Evolutionary conservation across 805 yeast species (phyloP), one percentile per base, ranked within the genome.

Genomic region (Schwanniomyces vanrijiae): DNA sequence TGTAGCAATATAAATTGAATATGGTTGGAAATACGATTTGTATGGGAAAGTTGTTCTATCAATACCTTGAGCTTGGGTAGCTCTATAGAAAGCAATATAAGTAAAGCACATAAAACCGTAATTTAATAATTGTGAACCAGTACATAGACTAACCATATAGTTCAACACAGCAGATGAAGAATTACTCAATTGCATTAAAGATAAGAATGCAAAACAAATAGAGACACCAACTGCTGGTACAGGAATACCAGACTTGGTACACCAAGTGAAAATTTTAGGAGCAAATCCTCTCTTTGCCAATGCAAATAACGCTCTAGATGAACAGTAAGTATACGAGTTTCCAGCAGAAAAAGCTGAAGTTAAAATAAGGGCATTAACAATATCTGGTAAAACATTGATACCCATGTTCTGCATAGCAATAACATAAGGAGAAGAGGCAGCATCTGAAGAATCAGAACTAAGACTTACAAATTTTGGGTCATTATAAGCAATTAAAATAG

Each of bases 321-420:
- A 84, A 50, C 90, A 83, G 59, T 81, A 88, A 29, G 87, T 80
- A 61, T 83, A 86, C 1, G 92, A 86, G 62, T 88, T 88, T 44
- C 96, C 96, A 2, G 96, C 90, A 29, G 90, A 83, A 54, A 88
- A 84, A 0, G 91, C 86, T 1, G 94, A 79, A 4, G 88, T 74
- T 45, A 90, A 73, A 46, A 90, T 76, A 25, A 88, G 79, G 1
- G 81, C 95, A 65, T 90, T 90, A 47, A 90, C 90, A 50, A 90
- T 76, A 58, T 84, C 80, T 26, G 95, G 95, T 41, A 89, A 71
- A 0, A 78, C 84, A 28, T 71, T 78, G 45, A 90, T 85, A 1
- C 80, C 77, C 58, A 88, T 68, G 46, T 74, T 76, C 46, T 70
- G 66, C 90, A 90, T 89, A 6, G 56, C 50, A 14, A 65, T 57